Base-by-base conservation (phyloP, 169 alveolate genomes). In the Theileria orientalis region DNA sequence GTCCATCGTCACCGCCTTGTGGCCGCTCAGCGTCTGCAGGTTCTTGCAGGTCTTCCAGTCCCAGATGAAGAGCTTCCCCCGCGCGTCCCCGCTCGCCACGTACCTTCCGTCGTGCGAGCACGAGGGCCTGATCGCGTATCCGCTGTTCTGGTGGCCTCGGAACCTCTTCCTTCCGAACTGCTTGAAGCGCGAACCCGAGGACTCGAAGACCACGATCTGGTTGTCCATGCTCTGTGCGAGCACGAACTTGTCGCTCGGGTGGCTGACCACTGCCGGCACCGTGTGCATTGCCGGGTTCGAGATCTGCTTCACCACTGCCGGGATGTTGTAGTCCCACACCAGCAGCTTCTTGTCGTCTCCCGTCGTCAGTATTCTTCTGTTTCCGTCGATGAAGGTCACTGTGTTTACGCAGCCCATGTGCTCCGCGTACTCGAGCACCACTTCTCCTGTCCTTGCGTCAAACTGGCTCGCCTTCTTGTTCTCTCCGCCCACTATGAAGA, bases 301-400 rank as follows among this genome's bases (percentile, higher is more conserved):
- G n/a, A 97, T 90, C 68, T 96, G 98, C 78, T 96, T 97, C 37
- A 95, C 93, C 0, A 96, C 98, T 40, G 95, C 97, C 16, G 99
- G 98, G 44, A 95, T 93, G 11, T 98, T 98, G 77, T 93, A 96
- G 72, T 96, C 99, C 99, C 99, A 97, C 21, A 96, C 91, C 71
- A 94, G 94, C 32, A 97, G 86, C 83, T 94, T 95, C 72, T 95
- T 96, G 87, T 97, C 99, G 85, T 97, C 99, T 0, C 98, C 95
- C 44, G 98, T 95, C 21, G 98, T 94, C 42, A 96, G 94, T 74
- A 96, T 92, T 74, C 92, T 91, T 64, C 94, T 91, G 56, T 94
- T 92, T 44, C 94, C 90, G 74, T 97, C 98, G 35, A 95, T 90
- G 82, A 96, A 96, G 6, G 98, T 93, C 21, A 96, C 85, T 3